Evolutionary conservation across 2,329 filamentous ascomycete genomes (phyloP), one percentile per base, ranked within the genome.

Genomic region (Ophiobolus disseminans): DNA sequence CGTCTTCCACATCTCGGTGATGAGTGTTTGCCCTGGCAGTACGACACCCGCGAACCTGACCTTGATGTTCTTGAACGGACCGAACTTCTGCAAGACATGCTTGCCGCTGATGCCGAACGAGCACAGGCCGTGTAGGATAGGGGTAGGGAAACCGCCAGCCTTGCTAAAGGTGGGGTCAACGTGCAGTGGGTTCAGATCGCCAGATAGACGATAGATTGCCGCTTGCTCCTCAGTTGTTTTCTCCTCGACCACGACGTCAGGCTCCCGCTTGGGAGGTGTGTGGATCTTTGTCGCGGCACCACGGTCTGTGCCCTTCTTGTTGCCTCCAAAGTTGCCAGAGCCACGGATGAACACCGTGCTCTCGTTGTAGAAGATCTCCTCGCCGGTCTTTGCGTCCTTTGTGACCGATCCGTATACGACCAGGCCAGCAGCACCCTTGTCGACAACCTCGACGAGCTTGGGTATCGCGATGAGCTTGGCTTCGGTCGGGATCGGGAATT

Each of bases 341-440:
- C 93, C 93, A 49, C 93, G 87, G 58, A 99, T 85, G 80, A 99
- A 97, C 60, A 92, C 85, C n/a, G 89, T 93, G 57, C 84, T 85
- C 76, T 99, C 94, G 76, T 97, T 97, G 82, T 97, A 97, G 79
- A 97, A 97, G 57, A 99, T 78, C 50, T 95, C 89, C 72, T 96
- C 90, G 62, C 91, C 90, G 0, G 86, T 94, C 60, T 85, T 86
- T 50, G 90, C 90, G 70, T 96, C 86, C 72, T 91, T 86, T 36
- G 94, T 97, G 25, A 87, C 90, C 61, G 87, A 86, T 57, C 89
- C 90, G 16, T 82, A 86, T 67, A 92, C 88, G 46, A 95, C 84
- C 46, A 97, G 82, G 53, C 91, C 92, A 14, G 92, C 91, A 60
- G 85, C 88, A 66, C 93, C 93, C 83, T 97, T 99, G 80, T 99